A percentile compares a stretch with the other conserved stretches of the same genome.
Evolutionary conservation across 768 basidiomycete genomes (phyloP).

Genomic region (Podaxis rugospora): DNA sequence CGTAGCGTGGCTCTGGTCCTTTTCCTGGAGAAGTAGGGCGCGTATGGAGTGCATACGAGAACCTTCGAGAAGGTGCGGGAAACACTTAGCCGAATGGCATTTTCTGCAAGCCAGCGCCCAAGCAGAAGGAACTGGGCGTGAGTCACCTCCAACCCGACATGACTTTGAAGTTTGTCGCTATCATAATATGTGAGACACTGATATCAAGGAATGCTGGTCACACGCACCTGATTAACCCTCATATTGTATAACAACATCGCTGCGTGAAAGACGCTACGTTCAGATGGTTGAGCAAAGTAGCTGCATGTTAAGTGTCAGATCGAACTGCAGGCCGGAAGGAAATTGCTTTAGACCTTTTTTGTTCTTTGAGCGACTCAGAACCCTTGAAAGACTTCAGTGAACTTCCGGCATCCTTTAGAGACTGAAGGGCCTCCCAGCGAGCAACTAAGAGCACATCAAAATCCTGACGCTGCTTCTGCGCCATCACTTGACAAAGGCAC

Average conservation of each 20-base stretch:
- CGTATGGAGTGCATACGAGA: constrained; percentile 34
- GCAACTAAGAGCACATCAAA: constrained; percentile 3
- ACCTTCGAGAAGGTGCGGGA: constrained; percentile 28
- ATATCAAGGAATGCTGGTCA: neutral
- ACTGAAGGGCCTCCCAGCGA: constrained; percentile 12
- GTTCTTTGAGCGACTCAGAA: neutral
- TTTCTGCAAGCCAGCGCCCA: constrained; percentile 32
- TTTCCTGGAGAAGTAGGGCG: constrained; percentile 25
- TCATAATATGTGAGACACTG: neutral
- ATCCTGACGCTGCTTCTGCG: constrained; percentile 44
- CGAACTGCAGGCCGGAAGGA: neutral
- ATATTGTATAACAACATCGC: constrained; percentile 1
- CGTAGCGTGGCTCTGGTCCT: constrained; percentile 22
- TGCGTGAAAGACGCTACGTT: constrained; percentile 4
- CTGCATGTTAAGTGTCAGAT: neutral
- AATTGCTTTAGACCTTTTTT: neutral
- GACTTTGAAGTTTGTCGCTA: neutral
- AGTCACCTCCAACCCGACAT: neutral
- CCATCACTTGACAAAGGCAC: constrained; percentile 63
- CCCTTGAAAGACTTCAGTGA: neutral
- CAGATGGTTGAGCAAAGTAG: neutral
- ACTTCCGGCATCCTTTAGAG: constrained; percentile 3
- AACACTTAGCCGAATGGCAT: constrained; percentile 38
- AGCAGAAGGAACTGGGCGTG: neutral
- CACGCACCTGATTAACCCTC: neutral